Conservation (phyloP, 2,329 filamentous ascomycete genomes). For the Herpotrichia juniperi region DNA sequence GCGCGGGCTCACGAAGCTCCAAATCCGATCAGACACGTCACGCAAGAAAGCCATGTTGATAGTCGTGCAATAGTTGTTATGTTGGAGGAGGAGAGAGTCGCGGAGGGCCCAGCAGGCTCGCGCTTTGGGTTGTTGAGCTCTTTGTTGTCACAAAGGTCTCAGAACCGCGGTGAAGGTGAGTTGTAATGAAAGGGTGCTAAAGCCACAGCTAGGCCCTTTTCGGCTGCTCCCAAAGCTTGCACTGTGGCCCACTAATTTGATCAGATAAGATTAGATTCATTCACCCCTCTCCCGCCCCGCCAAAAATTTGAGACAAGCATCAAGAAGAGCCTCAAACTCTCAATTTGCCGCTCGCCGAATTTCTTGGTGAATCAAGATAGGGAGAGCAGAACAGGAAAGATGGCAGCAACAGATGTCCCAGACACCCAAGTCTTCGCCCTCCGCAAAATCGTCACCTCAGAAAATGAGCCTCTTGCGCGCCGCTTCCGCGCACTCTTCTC, state of each 20-base stretch:
- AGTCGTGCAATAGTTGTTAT: neutral
- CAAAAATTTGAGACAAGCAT: constrained; percentile 27
- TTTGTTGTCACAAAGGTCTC: neutral
- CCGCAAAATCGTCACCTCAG: constrained; percentile 78
- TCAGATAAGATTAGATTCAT: neutral
- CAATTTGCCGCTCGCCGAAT: neutral
- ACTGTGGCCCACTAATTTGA: neutral
- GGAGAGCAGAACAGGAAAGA: constrained; percentile 11
- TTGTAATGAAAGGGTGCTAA: neutral
- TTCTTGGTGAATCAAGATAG: neutral
- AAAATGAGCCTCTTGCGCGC: constrained; percentile 79
- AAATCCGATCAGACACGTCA: constrained; percentile 45
- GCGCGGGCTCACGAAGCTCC: constrained; percentile 50
- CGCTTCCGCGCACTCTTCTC: constrained; percentile 98
- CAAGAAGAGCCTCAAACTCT: neutral
- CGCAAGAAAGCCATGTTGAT: constrained; percentile 38
- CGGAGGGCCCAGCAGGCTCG: neutral
- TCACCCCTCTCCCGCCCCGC: constrained; percentile 4
- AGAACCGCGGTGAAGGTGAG: neutral
- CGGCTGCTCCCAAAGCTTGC: neutral
- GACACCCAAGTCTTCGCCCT: constrained; percentile 64
- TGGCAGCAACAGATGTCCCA: constrained; percentile 31
- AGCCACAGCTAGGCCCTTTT: neutral
- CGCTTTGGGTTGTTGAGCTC: neutral
- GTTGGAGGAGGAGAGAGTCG: neutral